Evolutionary conservation across 306 rosid genomes (phyloP), one percentile per base, ranked within the genome.

Genomic region (Hippophae tibetana): DNA sequence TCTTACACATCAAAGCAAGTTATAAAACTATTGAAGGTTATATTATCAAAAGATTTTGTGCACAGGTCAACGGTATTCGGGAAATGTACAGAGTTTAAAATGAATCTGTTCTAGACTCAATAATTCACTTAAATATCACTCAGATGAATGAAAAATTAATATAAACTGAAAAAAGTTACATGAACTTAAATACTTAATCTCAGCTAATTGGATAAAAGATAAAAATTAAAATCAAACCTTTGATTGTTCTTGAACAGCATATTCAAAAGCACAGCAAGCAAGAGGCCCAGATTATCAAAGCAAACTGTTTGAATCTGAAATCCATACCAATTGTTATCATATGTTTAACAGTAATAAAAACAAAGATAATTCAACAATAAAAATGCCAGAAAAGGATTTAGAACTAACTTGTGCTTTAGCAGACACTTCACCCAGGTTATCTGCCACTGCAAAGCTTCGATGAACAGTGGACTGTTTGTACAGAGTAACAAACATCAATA

Each of bases 271-370:
- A 85, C 90, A 13, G 95, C 95, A 42, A 87, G 87, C 74, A 76
- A 62, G 52, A 90, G 90, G 56, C 97, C 97, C 57, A 87, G 86
- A 75, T 74, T 87, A 78, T 90, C 97, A 77, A 84, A 90, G 84
- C 97, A 90, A 58, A 87, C 97, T 18, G 97, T 87, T 79, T 90
- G 97, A 59, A 90, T 82, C 97, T 90, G 86, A 76, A 77, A 63
- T 61, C 42, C 41, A 57, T 63, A 57, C 44, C 27, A 58, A 56
- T 46, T 51, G 47, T 62, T 45, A 65, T 11, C 47, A 53, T 25
- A 18, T 61, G 42, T 57, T 25, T 13, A 58, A 47, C 50, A n/a
- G 18, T 42, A 25, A 10, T 5, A 58, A 52, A 54, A 47, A 60
- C 31, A 41, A 13, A 41, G 18, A 14, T 26, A 42, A 10, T 9